Evolutionary conservation across 768 basidiomycete species (phyloP), one percentile per base, ranked within the genome.

Genomic region (Suillus discolor): DNA sequence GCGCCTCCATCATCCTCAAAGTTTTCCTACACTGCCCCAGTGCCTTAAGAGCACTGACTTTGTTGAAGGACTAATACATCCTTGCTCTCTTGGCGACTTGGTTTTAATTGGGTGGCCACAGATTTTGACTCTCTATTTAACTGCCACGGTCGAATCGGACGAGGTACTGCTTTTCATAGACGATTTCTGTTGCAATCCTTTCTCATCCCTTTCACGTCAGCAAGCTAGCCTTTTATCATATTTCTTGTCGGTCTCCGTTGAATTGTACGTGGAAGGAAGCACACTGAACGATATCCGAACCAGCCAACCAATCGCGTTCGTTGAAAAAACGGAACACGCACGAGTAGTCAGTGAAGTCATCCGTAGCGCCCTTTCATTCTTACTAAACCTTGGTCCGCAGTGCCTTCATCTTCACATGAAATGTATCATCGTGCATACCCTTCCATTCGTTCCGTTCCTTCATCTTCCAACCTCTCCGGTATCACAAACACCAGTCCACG

Each of bases 371-470:
- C 6, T 38, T 68, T 62, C 60, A 57, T 34, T 61, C 39, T 63
- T 66, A 62, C 69, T 72, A 62, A 75, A 57, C 31, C 54, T 57
- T 55, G 44, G 67, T 68, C 62, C 41, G 45, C 67, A 78, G 73
- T 76, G 75, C 71, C 69, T 64, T 78, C 72, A 53, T 71, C 72
- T n/a, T 73, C 74, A 62, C 76, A 80, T 71, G 85, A 86, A 65
- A 88, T 91, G 79, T 82, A 90, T 73, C 86, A 90, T 73, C 84
- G 90, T 47, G 79, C 87, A 7, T 80, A 82, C 57, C 88, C 87
- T 11, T 83, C 81, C 31, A 71, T 83, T 57, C 86, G 89, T 65
- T 80, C 84, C n/a, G 81, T 84, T n/a, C 84, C 85, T 57, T 81
- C 86, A 2, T 73, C 80, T 25, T 67, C 74, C 34, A 75, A 62